phyloP scores from a whole-genome alignment of 2,329 filamentous ascomycete species.

The Colletotrichum filicis region DNA sequence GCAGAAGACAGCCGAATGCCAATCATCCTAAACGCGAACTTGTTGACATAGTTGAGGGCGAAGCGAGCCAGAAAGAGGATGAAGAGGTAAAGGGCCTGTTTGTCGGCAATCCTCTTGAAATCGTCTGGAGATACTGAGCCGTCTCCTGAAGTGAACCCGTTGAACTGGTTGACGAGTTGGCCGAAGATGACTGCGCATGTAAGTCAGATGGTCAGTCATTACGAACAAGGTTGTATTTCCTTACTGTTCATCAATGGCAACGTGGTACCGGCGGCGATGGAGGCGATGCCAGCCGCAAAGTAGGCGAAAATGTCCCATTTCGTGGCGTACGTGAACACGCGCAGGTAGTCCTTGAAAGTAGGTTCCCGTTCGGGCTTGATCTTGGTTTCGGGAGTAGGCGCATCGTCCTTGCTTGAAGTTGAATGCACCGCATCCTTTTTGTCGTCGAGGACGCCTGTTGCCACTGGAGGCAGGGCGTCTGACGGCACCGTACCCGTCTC shows the following conservation, averaged over 20 bases:
- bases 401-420: constrained; percentile 38
- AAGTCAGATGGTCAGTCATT: constrained; percentile 29
- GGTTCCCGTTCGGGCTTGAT: constrained; percentile 57
- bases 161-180: constrained; percentile 60
- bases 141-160: constrained; percentile 10
- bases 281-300: constrained; percentile 57
- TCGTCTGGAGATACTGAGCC: constrained; percentile 43
- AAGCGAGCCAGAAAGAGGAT: constrained; percentile 77
- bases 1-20: constrained; percentile 71
- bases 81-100: constrained; percentile 72
- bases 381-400: constrained; percentile 46
- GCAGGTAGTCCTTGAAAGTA: constrained; percentile 56
- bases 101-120: constrained; percentile 56
- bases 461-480: background rate
- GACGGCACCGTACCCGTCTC: background rate
- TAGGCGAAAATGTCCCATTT: constrained; percentile 62
- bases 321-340: constrained; percentile 66
- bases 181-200: constrained; percentile 40
- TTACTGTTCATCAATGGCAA: constrained; percentile 65
- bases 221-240: constrained; percentile 58
- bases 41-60: constrained; percentile 69
- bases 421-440: background rate
- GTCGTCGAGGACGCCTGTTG: constrained; percentile 3
- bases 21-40: constrained; percentile 71
- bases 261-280: constrained; percentile 64